Conservation (phyloP, 2,329 filamentous ascomycete genomes). For the Thelonectria olida region DNA sequence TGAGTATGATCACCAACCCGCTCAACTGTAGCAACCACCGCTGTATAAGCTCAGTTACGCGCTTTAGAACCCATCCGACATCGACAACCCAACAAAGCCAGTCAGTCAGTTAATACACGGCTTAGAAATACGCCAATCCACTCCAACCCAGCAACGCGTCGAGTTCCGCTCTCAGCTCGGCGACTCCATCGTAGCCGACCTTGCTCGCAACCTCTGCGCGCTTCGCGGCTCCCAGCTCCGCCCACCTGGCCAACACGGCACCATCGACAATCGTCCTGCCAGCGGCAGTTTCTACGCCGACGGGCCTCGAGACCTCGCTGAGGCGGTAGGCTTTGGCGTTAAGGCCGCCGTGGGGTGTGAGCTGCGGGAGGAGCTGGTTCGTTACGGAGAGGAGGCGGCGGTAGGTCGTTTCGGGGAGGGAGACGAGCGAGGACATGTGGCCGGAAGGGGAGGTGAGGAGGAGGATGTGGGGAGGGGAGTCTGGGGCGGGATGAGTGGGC, state of each 20-base stretch:
- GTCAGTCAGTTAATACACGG: neutral
- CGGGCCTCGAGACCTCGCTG: constrained; percentile 52
- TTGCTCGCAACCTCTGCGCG: constrained; percentile 77
- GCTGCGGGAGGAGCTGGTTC: constrained; percentile 78
- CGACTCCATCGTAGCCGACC: constrained; percentile 72
- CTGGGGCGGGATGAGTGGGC: constrained; percentile 47
- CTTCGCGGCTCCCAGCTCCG: constrained; percentile 77
- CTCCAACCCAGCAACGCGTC: constrained; percentile 70
- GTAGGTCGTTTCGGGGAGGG: constrained; percentile 82
- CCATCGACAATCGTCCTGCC: constrained; percentile 81
- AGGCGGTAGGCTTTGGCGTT: constrained; percentile 84
- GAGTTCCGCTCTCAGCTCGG: constrained; percentile 75
- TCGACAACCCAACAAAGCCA: too few species aligned
- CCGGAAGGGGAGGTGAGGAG: constrained; percentile 81
- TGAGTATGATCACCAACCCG: neutral
- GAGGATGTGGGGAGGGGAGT: constrained; percentile 55
- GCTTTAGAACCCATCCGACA: too few species aligned
- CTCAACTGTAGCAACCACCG: neutral
- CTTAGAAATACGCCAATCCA: constrained; percentile 66
- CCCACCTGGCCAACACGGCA: constrained; percentile 76
- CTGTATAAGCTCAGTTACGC: too few species aligned
- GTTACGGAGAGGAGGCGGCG: constrained; percentile 84
- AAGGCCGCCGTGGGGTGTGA: constrained; percentile 80
- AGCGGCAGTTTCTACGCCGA: constrained; percentile 66
- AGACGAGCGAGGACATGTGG: constrained; percentile 77